Percentiles rank a stretch among this genome's conserved stretches.
phyloP scores from a whole-genome alignment of 1,284 basidiomycete genomes.

The Inonotus obliquus region DNA sequence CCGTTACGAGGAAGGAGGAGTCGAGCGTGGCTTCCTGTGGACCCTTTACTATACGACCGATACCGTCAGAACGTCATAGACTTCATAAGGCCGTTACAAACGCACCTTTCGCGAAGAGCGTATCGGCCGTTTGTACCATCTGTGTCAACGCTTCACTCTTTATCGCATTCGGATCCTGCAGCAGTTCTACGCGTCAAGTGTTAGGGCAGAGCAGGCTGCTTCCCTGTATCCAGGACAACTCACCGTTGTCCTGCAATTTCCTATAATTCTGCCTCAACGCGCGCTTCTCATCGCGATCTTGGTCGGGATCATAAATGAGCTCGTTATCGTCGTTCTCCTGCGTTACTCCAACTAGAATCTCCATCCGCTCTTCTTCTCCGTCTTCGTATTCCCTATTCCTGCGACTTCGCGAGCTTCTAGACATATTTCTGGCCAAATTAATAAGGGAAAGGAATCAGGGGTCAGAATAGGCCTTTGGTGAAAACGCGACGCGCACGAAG shows the following conservation, averaged over 20 bases:
- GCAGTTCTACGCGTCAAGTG: slow-evolving; percentile 19
- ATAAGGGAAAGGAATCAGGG: not conserved
- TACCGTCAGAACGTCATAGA: not conserved
- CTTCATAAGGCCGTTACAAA: not conserved
- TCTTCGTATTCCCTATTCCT: not conserved
- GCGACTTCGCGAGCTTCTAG: not conserved
- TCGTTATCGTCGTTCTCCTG: slow-evolving; percentile 21
- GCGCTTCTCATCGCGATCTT: slow-evolving; percentile 71
- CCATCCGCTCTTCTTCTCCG: slow-evolving; percentile 6
- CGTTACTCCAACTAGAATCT: not conserved
- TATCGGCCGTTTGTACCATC: slow-evolving; percentile 51
- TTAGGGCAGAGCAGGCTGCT: not conserved
- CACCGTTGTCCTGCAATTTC: slow-evolving; percentile 51
- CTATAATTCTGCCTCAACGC: slow-evolving; percentile 67
- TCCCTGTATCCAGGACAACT: not conserved
- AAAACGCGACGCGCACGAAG: not conserved
- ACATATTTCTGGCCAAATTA: not conserved
- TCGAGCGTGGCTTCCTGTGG: slow-evolving; percentile 80
- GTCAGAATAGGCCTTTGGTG: not conserved
- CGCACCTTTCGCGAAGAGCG: slow-evolving; percentile 57
- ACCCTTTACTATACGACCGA: slow-evolving; percentile 53
- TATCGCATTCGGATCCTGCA: slow-evolving; percentile 48
- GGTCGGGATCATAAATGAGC: slow-evolving; percentile 70
- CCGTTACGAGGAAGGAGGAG: slow-evolving; percentile 64
- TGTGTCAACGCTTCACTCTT: slow-evolving; percentile 50